Conservation (phyloP, 768 basidiomycete species). For the Amanita molliuscula region DNA sequence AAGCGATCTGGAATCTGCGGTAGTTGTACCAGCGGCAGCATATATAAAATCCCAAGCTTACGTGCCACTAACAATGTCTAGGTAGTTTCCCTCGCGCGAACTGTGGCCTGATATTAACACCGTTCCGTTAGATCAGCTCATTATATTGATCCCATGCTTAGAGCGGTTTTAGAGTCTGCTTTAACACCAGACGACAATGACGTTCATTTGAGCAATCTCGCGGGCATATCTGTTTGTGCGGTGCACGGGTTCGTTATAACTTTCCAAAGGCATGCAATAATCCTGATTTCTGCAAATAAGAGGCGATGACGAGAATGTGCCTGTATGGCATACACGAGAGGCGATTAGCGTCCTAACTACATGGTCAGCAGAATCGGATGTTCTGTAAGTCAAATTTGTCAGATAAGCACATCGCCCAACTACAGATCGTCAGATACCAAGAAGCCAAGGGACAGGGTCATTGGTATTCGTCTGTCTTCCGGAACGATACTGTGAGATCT, state of each 20-base stretch:
- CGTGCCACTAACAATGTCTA: conserved; percentile 59
- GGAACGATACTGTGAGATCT: conserved; percentile 37
- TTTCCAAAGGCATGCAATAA: not conserved
- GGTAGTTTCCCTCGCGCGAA: conserved; percentile 19
- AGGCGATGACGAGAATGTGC: conserved; percentile 78
- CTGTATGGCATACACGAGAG: conserved; percentile 75
- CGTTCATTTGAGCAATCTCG: conserved; percentile 71
- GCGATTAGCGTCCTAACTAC: conserved; percentile 46
- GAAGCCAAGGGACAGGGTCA: conserved; percentile 59
- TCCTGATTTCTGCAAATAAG: conserved; percentile 22
- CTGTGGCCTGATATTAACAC: not conserved
- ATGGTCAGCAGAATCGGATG: conserved; percentile 43
- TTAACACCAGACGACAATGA: conserved; percentile 85
- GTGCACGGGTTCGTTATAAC: conserved; percentile 59
- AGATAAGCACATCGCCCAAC: not conserved
- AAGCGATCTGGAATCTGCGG: not conserved
- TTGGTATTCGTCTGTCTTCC: conserved; percentile 59
- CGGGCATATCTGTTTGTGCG: conserved; percentile 56
- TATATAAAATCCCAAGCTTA: conserved; percentile 88
- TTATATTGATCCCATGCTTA: conserved; percentile 66
- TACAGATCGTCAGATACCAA: conserved; percentile 28
- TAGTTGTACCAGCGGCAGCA: conserved; percentile 69
- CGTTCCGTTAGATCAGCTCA: conserved; percentile 47
- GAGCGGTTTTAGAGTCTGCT: conserved; percentile 62
- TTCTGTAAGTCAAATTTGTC: conserved; percentile 13